Evolutionary conservation across 331 rosid species (phyloP).

Genomic region (Quercus tomentella): DNA sequence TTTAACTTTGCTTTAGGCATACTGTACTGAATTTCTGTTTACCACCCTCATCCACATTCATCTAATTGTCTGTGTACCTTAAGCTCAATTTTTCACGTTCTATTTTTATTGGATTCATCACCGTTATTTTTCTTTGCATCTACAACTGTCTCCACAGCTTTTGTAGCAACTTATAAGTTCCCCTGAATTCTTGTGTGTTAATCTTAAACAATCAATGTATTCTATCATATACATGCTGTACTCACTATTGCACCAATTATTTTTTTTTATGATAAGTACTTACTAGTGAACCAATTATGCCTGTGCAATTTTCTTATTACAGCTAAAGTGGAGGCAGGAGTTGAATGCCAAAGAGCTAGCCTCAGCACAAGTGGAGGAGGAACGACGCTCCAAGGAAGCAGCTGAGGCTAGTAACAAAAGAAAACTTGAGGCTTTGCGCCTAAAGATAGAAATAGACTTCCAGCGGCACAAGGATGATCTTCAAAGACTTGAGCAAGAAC

Average conservation of each 20-base stretch:
- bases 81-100: neutral
- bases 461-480: conserved; percentile 96
- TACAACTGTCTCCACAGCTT: neutral
- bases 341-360: conserved; percentile 78
- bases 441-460: conserved; percentile 87
- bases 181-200: neutral
- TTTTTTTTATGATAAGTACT: too few species aligned
- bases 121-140: neutral
- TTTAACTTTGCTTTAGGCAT: neutral
- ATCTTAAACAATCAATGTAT: neutral
- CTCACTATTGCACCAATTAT: neutral
- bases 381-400: conserved; percentile 65
- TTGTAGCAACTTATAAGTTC: neutral
- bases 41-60: neutral
- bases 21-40: neutral
- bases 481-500: conserved; percentile 85
- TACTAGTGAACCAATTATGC: neutral
- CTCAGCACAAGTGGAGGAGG: conserved; percentile 58
- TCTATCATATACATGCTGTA: neutral
- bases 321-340: conserved; percentile 79
- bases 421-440: conserved; percentile 74
- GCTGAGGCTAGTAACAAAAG: conserved; percentile 70
- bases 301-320: conserved; percentile 13
- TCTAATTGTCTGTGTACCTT: neutral
- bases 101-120: neutral